Percentiles rank a stretch among this genome's conserved stretches.
Conservation (phyloP, 371 early-diverging fungal genomes). For the Choanephora cucurbitarum region DNA sequence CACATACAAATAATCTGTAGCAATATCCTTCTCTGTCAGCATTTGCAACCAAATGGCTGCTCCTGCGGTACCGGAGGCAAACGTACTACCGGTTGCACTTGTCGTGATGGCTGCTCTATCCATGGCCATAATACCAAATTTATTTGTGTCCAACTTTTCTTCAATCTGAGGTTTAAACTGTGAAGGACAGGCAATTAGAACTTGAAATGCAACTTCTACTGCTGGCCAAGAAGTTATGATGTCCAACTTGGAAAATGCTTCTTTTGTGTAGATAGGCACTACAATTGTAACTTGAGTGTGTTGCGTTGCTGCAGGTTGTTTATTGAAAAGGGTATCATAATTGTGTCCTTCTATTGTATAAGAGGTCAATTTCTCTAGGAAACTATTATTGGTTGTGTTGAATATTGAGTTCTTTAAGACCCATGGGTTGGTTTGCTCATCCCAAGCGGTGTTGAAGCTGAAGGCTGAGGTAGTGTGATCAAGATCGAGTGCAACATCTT, state of each 20-base stretch:
- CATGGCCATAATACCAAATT: conserved; percentile 1
- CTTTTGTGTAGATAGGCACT: conserved; percentile 20
- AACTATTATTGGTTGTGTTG: conserved; percentile 7
- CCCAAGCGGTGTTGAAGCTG: conserved; percentile 21
- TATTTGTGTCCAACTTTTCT: conserved; percentile 3
- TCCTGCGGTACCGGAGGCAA: conserved; percentile 19
- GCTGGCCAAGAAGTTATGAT: conserved; percentile 8
- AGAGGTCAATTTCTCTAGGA: conserved; percentile 14
- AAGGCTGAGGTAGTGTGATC: conserved; percentile 1
- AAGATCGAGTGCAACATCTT: neutral
- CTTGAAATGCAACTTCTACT: neutral
- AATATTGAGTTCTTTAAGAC: conserved; percentile 19
- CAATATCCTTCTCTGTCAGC: conserved; percentile 5
- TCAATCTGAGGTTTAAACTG: conserved; percentile 7
- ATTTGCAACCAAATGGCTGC: conserved; percentile 20
- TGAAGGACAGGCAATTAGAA: conserved; percentile 16
- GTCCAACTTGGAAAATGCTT: conserved; percentile 14
- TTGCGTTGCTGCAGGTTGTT: neutral
- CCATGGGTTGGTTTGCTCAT: conserved; percentile 27
- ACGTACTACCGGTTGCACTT: neutral
- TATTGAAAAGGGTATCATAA: conserved; percentile 9
- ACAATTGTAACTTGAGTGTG: conserved; percentile 13
- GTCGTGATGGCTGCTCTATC: conserved; percentile 14
- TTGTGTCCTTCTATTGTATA: conserved; percentile 22
- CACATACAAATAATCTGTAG: conserved; percentile 22